Evolutionary conservation across 805 yeast genomes (phyloP), one percentile per base, ranked within the genome.

Genomic region (Starmerella cellae): DNA sequence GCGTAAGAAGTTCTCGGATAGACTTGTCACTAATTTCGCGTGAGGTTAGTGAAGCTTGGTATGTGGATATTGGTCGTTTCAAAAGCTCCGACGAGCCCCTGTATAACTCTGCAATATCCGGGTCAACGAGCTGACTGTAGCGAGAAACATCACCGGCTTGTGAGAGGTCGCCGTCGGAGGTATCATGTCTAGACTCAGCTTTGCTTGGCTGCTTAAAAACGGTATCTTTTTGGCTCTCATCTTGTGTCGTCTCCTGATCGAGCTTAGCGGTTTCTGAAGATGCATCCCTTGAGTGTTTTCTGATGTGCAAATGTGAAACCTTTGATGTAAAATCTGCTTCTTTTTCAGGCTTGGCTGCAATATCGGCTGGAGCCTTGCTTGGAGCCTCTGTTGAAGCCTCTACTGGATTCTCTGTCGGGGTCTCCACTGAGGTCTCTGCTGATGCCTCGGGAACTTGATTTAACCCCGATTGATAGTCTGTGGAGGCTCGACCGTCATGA

Each of bases 81-180:
- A 60, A 42, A 38, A 53, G 58, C 32, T 52, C 52, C 5, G 52
- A 41, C 9, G 61, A 49, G 39, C 56, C 56, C 28, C 51, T 51
- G 46, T 60, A 60, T 36, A 60, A 44, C 27, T 51, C 63, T 20
- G 56, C 56, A n/a, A 60, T 44, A 22, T 55, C 60, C 2, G 55
- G 52, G 38, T 59, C 62, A 0, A 54, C 50, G 22, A 37, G 45
- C 17, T 46, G 43, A 39, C 50, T 46, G 21, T 14, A 32, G 2
- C 36, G 6, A 8, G 36, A 20, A 16, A 13, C 16, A 17, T 33
- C 36, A 5, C 5, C 14, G 22, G 13, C n/a, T 8, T 31, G 22
- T 6, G 5, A 20, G 8, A 17, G 22, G 16, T 4, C 14, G 22
- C 8, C 16, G 22, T 10, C 8, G 22, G 35, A 6, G 17, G 32